Evolutionary conservation across 257 asterid genomes (phyloP).

Genomic region (Jacaranda mimosifolia): DNA sequence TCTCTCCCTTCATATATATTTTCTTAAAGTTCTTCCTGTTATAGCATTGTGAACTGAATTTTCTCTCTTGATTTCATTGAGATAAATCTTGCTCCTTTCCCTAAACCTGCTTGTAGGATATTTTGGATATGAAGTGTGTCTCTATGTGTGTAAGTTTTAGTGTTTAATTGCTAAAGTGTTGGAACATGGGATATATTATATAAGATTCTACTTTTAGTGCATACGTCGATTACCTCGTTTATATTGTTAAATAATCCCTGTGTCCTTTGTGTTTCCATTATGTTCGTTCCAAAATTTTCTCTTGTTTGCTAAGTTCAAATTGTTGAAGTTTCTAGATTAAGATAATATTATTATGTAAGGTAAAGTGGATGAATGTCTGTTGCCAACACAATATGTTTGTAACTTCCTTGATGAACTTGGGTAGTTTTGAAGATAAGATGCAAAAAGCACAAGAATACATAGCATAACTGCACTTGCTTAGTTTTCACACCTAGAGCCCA

Average conservation of each 20-base stretch:
- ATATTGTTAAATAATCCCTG: neutral
- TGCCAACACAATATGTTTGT: neutral
- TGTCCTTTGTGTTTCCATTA: neutral
- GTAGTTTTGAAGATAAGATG: constrained; percentile 13
- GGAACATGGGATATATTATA: neutral
- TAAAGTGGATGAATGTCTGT: neutral
- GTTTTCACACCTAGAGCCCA: neutral
- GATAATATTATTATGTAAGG: neutral
- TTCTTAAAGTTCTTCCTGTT: constrained; percentile 6
- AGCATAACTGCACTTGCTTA: neutral
- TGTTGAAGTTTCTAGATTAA: neutral
- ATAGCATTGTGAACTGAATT: neutral
- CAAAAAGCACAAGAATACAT: constrained; percentile 19
- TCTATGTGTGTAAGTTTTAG: neutral
- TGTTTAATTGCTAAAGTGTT: constrained; percentile 6
- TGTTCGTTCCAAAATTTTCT: neutral
- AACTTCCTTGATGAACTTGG: neutral
- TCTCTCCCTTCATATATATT: neutral
- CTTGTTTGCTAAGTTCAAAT: neutral
- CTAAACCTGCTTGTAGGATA: constrained; percentile 3
- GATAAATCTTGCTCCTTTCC: neutral
- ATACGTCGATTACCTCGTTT: neutral
- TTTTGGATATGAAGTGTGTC: neutral
- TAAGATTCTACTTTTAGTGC: neutral
- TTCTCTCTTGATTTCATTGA: neutral